phyloP scores from a whole-genome alignment of 805 yeast species.

The Ogataea salicorniae region DNA sequence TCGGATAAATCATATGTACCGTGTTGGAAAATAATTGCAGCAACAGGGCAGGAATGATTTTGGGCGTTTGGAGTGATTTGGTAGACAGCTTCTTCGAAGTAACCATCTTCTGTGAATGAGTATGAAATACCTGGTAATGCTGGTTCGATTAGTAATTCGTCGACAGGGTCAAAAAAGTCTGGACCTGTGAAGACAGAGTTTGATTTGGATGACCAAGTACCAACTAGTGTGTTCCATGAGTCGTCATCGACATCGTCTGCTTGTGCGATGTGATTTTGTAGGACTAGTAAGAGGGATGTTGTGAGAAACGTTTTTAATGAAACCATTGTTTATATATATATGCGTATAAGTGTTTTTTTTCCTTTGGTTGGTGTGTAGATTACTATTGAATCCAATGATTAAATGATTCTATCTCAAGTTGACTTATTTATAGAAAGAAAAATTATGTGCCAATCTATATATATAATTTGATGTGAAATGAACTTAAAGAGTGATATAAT shows the following conservation, averaged over 20 bases:
- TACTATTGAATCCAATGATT: too few relatives aligned
- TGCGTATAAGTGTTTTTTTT: not conserved
- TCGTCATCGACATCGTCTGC: conserved; percentile 6
- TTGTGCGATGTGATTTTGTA: not conserved
- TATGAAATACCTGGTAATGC: conserved; percentile 91
- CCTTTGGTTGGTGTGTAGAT: too few relatives aligned
- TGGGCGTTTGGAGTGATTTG: conserved; percentile 65
- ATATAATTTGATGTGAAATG: too few relatives aligned
- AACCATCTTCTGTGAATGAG: conserved; percentile 91
- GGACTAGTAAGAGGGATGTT: not conserved
- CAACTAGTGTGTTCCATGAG: conserved; percentile 41
- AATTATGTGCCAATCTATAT: too few relatives aligned
- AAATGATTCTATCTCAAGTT: too few relatives aligned
- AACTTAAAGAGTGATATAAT: too few relatives aligned
- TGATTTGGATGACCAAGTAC: conserved; percentile 95
- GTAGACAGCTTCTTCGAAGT: conserved; percentile 84
- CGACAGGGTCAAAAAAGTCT: conserved; percentile 92
- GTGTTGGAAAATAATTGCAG: conserved; percentile 81
- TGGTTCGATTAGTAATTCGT: conserved; percentile 91
- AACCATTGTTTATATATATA: not conserved
- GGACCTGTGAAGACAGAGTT: conserved; percentile 96
- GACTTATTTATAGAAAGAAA: too few relatives aligned
- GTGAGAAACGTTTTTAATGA: not conserved
- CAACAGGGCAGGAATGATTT: conserved; percentile 79
- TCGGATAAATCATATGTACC: conserved; percentile 63